phyloP scores from a whole-genome alignment of 257 asterid genomes.

The Nicotiana otophora region DNA sequence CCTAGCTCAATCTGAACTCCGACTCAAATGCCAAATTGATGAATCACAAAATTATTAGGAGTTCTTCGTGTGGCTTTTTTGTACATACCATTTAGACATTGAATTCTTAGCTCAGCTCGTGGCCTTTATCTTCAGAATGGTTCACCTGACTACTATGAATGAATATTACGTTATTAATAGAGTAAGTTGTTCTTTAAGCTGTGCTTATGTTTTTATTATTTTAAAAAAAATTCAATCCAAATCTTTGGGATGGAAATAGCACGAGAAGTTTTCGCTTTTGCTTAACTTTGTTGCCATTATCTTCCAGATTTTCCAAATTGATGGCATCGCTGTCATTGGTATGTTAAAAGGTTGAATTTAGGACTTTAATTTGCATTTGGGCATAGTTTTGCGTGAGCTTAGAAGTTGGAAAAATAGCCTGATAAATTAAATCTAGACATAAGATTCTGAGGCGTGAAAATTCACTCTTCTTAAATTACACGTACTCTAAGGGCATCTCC shows the following conservation, averaged over 20 bases:
- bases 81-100: not conserved
- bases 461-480: too few species aligned
- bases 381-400: too few species aligned
- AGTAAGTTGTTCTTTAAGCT: not conserved
- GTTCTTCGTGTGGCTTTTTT: not conserved
- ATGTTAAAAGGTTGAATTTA: not conserved
- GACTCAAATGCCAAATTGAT: not conserved
- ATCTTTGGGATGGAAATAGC: not conserved
- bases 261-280: not conserved
- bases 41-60: not conserved
- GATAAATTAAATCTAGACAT: too few species aligned
- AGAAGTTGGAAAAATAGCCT: not conserved
- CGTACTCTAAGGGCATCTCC: too few species aligned
- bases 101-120: not conserved
- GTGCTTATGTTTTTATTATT: not conserved
- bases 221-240: too few species aligned
- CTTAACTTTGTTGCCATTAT: not conserved
- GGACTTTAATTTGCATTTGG: not conserved
- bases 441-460: too few species aligned
- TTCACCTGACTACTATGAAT: not conserved
- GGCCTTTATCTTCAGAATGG: not conserved
- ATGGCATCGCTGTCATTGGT: not conserved
- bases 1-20: slow-evolving; percentile 17
- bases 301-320: slow-evolving; percentile 1
- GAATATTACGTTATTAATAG: slow-evolving; percentile 3